Base-by-base conservation (phyloP, 257 asterid genomes). In the Primulina huaijiensis region DNA sequence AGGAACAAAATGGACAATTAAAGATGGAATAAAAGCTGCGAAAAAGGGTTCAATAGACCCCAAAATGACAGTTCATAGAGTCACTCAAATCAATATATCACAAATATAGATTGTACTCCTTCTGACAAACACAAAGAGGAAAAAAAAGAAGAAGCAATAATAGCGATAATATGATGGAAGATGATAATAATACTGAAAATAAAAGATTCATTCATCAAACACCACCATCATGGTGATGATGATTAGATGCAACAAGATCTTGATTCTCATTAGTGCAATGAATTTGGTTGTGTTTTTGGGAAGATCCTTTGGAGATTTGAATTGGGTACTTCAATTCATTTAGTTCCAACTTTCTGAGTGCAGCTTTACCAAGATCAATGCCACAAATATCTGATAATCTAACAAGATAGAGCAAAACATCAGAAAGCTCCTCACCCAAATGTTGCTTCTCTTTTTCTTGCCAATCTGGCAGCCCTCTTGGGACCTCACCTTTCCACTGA, bases 401-500 rank as follows among this genome's bases (percentile, higher is more conserved):
- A 60, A 85, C 74, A 12, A 85, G 88, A 50, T 85, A 85, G 8
- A 85, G 86, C 66, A 85, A 43, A 40, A 85, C 90, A 81, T 85
- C 90, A n/a, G 90, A 80, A 2, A 85, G 82, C 74, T 85, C 90
- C 70, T 85, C 90, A 67, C 90, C 90, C 75, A 85, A 75, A 63
- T 85, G 90, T 25, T 29, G 71, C 66, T 81, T 85, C 73, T 85
- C 90, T 50, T 71, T 77, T 55, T 82, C 82, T 69, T 73, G 72
- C 90, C 90, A 85, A 23, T 72, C 81, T 7, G 88, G 82, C 11
- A 85, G 65, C 7, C 90, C 90, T 70, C 70, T 82, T 72, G 84
- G 77, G 35, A 85, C 90, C 78, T 85, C 90, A 29, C 86, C 87
- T 80, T 78, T 82, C 90, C 90, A 85, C 76, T 85, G 90, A 73